A percentile compares a stretch with the other conserved stretches of the same genome.
phyloP scores from a whole-genome alignment of 75 land plant genomes.

The Chamaecyparis obtusa region DNA sequence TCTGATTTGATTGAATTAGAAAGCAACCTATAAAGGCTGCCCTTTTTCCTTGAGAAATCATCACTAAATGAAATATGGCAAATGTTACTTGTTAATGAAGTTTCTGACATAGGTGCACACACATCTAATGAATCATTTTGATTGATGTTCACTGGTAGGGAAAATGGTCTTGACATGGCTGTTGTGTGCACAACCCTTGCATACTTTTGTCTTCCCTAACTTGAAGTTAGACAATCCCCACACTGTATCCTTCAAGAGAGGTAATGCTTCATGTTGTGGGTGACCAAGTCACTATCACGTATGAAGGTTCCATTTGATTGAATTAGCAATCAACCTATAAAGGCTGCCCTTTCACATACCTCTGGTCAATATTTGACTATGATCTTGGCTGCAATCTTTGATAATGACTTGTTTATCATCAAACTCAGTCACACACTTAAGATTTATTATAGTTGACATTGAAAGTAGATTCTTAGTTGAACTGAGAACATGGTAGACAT shows the following conservation, averaged over 20 bases:
- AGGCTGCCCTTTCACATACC: not conserved
- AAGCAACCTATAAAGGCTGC: too few relatives aligned
- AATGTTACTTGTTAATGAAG: too few relatives aligned
- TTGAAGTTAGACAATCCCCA: not conserved
- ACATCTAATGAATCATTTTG: too few relatives aligned
- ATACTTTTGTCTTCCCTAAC: not conserved
- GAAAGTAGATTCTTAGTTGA: not conserved
- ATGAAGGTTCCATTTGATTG: not conserved
- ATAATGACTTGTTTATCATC: not conserved
- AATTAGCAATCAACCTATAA: too few relatives aligned
- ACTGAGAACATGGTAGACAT: not conserved
- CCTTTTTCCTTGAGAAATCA: too few relatives aligned
- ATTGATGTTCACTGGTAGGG: not conserved
- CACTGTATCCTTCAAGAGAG: not conserved
- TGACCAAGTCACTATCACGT: not conserved
- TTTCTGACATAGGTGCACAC: too few relatives aligned
- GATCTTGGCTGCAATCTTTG: not conserved
- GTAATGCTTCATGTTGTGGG: not conserved
- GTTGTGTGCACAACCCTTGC: not conserved
- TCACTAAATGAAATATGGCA: too few relatives aligned
- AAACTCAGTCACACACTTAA: not conserved
- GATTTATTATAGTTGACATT: not conserved
- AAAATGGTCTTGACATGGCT: not conserved
- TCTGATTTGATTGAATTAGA: not conserved
- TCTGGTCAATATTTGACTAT: not conserved